Evolutionary conservation across 345 rosid species (phyloP), one percentile per base, ranked within the genome.

Genomic region (Eucalyptus pauciflora): DNA sequence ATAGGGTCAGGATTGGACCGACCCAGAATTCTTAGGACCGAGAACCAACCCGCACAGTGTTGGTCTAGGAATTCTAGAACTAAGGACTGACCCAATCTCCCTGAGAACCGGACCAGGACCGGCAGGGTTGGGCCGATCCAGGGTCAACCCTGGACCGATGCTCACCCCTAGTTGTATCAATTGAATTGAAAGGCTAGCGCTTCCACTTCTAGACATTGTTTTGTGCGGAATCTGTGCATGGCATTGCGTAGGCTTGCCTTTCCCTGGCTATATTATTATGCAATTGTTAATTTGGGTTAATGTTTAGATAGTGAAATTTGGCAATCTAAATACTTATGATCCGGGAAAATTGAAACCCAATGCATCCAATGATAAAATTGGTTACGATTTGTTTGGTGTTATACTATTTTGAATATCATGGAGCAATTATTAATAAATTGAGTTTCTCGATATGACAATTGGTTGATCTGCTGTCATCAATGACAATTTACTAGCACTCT

Each of bases 381-480:
- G 2, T 71, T 46, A 20, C 7, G 2, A 7, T 71, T 71, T 37
- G 6, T 71, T 37, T 4, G 46, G 46, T 41, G 4, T 37, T 24
- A 9, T 71, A 13, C 2, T 71, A 71, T 18, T 71, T 18, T 37
- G 25, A 71, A 71, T 37, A 41, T 41, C 4, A 2, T 10, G 14
- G 8, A 71, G 83, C 8, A 33, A 20, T 37, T 71, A 71, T 18
- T 10, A 9, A 17, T 71, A 71, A 71, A 13, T 18, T 10, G 83
- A 3, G 83, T 37, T 71, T 71, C 27, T 71, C 15, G 6, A 71
- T 10, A 18, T 3, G 15, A 71, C 37, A 20, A 37, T 3, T 6
- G 8, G 14, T 8, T 71, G 27, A 71, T 0, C 3, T 10, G 5
- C 2, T 13, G 8, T 3, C 4, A 24, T 71, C 5, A 0, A 1